These are phyloP conservation scores for Aaosphaeria pasadenensis DNA, from an alignment of 2,329 filamentous ascomycete species.

Conservation along the genomic window DNA sequence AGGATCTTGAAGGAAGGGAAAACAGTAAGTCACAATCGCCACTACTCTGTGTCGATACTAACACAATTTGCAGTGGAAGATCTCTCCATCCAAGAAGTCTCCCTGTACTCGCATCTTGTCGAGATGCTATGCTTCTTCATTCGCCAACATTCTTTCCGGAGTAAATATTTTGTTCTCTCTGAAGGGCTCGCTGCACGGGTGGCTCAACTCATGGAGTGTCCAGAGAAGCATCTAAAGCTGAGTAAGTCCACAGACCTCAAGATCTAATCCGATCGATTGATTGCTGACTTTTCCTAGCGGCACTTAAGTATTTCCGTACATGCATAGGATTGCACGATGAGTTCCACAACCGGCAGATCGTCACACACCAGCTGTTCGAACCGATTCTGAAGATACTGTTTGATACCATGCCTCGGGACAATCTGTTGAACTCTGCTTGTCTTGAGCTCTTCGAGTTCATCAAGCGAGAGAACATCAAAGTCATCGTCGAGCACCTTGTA, in stretches of 20 bases:
- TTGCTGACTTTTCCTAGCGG: slow-evolving; percentile 53
- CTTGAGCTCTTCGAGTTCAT: slow-evolving; percentile 93
- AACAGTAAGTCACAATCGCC: slow-evolving; percentile 41
- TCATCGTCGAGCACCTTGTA: slow-evolving; percentile 78
- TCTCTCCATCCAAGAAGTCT: slow-evolving; percentile 78
- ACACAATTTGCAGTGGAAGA: slow-evolving; percentile 56
- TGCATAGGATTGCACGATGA: slow-evolving; percentile 84
- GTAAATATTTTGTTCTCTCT: slow-evolving; percentile 81
- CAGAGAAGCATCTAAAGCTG: slow-evolving; percentile 89
- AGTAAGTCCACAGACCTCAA: slow-evolving; percentile 52
- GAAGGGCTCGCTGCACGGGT: slow-evolving; percentile 77
- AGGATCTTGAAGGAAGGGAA: slow-evolving; percentile 68
- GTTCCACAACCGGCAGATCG: slow-evolving; percentile 83
- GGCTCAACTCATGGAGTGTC: slow-evolving; percentile 75
- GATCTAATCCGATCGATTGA: no score
- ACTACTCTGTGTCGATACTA: slow-evolving; percentile 9
- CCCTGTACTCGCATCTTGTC: slow-evolving; percentile 86
- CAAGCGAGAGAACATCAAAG: slow-evolving; percentile 60
- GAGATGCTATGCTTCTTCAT: slow-evolving; percentile 95
- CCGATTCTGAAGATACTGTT: slow-evolving; percentile 82
- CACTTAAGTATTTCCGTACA: slow-evolving; percentile 89
- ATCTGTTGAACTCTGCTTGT: slow-evolving; percentile 88
- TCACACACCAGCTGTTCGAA: slow-evolving; percentile 75
- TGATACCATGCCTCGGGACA: slow-evolving; percentile 86
- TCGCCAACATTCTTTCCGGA: slow-evolving; percentile 79